Evolutionary conservation across 768 basidiomycete genomes (phyloP).

Genomic region (Termitomyces sp.): DNA sequence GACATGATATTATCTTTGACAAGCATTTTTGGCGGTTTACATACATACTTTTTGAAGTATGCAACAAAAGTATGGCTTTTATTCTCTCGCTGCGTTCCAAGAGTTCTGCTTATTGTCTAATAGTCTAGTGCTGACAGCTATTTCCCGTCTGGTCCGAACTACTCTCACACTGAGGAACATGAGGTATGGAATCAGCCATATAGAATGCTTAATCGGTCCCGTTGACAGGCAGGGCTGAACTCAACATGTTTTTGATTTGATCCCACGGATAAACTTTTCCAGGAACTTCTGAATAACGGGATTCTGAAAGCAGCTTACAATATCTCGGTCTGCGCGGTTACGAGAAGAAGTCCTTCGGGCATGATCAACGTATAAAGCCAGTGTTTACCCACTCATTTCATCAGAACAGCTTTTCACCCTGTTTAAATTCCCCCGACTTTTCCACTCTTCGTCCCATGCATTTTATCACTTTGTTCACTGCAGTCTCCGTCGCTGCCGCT

Average conservation of each 20-base stretch:
- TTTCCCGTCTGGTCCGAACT: not conserved
- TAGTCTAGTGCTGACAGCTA: not conserved
- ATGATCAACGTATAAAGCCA: constrained; percentile 8
- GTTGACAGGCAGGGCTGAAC: not conserved
- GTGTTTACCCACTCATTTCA: not conserved
- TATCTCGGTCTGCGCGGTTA: not conserved
- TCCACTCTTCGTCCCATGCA: constrained; percentile 17
- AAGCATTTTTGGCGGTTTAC: not conserved
- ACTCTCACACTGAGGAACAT: not conserved
- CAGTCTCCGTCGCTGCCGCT: constrained; percentile 17
- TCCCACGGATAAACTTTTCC: not conserved
- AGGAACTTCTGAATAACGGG: not conserved
- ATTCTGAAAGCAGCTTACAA: not conserved
- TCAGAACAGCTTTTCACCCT: constrained; percentile 3
- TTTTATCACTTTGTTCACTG: constrained; percentile 20
- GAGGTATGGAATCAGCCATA: not conserved
- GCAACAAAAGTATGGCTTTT: not conserved
- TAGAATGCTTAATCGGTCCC: not conserved
- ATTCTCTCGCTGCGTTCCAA: not conserved
- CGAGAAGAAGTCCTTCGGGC: not conserved
- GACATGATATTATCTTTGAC: not conserved
- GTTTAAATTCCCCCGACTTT: not conserved
- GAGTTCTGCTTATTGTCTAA: not conserved
- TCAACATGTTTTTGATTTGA: not conserved
- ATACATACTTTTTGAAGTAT: not conserved